Percentiles rank a stretch among this genome's conserved stretches.
These are phyloP conservation scores for Musa balbisiana DNA, from an alignment of 202 grass and related monocot genomes.

Conservation along the genomic window DNA sequence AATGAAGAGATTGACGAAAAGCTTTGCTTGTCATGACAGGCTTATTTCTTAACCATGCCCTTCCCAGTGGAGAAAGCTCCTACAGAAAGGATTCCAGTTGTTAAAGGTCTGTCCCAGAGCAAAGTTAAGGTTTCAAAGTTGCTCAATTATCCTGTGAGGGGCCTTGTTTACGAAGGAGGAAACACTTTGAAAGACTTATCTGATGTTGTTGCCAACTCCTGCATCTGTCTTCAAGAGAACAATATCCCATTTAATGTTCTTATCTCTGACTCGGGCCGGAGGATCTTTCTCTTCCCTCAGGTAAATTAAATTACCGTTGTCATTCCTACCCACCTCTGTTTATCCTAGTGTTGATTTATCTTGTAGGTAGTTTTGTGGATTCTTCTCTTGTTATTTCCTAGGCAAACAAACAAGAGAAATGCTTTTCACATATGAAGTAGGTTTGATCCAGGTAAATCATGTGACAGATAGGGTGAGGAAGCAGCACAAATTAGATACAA, in stretches of 20 bases:
- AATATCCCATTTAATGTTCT: conserved; percentile 95
- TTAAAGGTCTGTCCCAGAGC: conserved; percentile 31
- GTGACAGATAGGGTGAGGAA: background rate
- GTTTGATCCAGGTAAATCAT: background rate
- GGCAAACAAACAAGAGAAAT: background rate
- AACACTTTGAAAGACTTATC: conserved; percentile 59
- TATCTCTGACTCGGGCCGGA: conserved; percentile 66
- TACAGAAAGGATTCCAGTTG: conserved; percentile 55
- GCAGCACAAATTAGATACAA: background rate
- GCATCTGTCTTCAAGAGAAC: conserved; percentile 92
- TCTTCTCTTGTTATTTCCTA: background rate
- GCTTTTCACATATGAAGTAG: background rate
- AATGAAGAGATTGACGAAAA: background rate
- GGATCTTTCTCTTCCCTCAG: conserved; percentile 85
- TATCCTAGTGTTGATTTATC: background rate
- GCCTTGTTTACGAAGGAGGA: conserved; percentile 75
- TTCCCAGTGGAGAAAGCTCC: conserved; percentile 91
- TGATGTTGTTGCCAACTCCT: conserved; percentile 60
- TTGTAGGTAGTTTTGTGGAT: background rate
- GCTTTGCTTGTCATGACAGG: conserved; percentile 31
- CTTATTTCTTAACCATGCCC: conserved; percentile 64
- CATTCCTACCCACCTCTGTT: background rate
- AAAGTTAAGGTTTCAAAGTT: conserved; percentile 70
- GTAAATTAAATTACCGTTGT: conserved; percentile 23
- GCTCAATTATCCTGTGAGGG: conserved; percentile 90